Conservation (phyloP, 805 yeast species). For the Candida railenensis region DNA sequence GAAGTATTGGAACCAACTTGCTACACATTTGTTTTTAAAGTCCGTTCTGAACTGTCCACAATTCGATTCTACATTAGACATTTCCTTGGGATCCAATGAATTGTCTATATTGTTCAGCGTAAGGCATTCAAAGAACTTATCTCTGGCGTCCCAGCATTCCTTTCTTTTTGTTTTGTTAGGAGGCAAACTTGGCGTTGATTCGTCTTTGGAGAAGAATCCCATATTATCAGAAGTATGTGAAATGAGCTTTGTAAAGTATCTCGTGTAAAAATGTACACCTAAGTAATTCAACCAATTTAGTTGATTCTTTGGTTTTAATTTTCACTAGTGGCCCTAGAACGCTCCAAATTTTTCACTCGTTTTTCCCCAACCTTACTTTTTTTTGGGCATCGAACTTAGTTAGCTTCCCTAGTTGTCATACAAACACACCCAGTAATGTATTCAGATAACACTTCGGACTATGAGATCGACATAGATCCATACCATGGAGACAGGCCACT, state of each 20-base stretch:
- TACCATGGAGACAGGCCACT: constrained; percentile 26
- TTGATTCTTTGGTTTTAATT: too few relatives aligned
- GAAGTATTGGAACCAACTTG: constrained; percentile 86
- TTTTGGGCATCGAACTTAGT: too few relatives aligned
- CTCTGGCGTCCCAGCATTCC: constrained; percentile 90
- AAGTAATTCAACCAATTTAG: neutral
- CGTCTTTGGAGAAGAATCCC: constrained; percentile 50
- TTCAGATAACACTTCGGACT: constrained; percentile 2
- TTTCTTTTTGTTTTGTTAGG: constrained; percentile 69
- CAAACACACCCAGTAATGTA: neutral
- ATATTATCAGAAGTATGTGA: too few relatives aligned
- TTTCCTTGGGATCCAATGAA: constrained; percentile 57
- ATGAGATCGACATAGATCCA: constrained; percentile 8
- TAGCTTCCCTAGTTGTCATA: too few relatives aligned
- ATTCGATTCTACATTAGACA: constrained; percentile 45
- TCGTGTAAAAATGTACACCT: neutral
- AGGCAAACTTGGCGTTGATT: constrained; percentile 34
- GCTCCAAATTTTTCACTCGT: too few relatives aligned
- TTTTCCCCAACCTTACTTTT: too few relatives aligned
- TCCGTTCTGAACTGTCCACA: constrained; percentile 59
- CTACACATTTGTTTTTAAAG: constrained; percentile 75
- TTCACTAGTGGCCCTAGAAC: too few relatives aligned
- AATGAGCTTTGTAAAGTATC: too few relatives aligned
- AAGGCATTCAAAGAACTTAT: constrained; percentile 71
- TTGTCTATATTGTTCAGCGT: constrained; percentile 66